Evolutionary conservation across 495 filamentous ascomycete genomes (phyloP), one percentile per base, ranked within the genome.

Genomic region (Penicillium herquei): DNA sequence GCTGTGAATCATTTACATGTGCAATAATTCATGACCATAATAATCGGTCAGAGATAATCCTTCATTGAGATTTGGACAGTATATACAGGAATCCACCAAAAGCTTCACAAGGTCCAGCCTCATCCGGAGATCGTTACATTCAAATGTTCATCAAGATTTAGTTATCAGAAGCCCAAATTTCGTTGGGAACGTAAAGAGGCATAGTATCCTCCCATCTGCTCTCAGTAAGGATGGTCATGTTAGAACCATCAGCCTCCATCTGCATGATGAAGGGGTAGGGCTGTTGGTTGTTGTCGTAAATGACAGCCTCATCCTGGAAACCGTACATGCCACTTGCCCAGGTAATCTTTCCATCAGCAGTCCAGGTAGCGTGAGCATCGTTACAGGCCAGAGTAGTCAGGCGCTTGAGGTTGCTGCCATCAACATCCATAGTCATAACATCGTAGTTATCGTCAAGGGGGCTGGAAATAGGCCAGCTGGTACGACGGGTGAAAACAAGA

Each of bases 181-280:
- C 45, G 10, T 62, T 63, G 6, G 63, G 57, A 13, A 66, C 26
- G 31, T 54, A 70, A 2, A 68, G 17, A 7, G 68, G 64, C 68
- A 70, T 73, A 2, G 65, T 65, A 26, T 72, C 65, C 54, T 68
- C 69, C 69, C 67, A 70, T n/a, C 67, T 61, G 12, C 57, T 64
- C 30, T 73, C 58, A 6, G 66, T 70, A 21, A 70, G 30, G 1
- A 68, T 37, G 14, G 37, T 51, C 57, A 64, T 70, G 44, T 73
- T 67, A 3, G 56, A 51, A 1, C 70, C 65, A 55, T 70, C 65
- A 1, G 59, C 55, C 54, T 73, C 55, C 68, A 71, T 71, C 11
- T 65, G 48, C 48, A 70, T 55, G 32, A 73, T 65, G 55, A 68
- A 66, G 2, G 66, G 66, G 32, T 71, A 70, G 1, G 65, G 66